phyloP scores from a whole-genome alignment of 257 asterid species.

The Avicennia marina region DNA sequence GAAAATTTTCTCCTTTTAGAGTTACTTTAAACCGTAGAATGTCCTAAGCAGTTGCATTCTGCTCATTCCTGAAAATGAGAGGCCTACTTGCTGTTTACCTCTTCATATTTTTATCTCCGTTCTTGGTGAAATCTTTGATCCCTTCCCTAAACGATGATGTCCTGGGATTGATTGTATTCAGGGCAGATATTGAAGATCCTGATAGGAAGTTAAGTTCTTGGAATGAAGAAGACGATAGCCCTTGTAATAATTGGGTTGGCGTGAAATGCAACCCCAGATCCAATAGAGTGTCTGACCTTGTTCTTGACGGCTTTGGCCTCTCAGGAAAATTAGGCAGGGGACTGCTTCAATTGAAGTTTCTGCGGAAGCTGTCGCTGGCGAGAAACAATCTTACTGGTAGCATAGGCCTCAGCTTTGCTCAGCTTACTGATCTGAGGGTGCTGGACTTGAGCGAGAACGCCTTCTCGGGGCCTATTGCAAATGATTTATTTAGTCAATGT shows the following conservation, averaged over 20 bases:
- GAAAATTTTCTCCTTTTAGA: no score
- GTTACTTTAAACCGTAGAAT: slow-evolving; percentile 13
- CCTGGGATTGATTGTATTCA: slow-evolving; percentile 86
- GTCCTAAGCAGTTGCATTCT: slow-evolving; percentile 19
- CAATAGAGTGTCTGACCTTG: slow-evolving; percentile 86
- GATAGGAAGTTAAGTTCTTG: slow-evolving; percentile 65
- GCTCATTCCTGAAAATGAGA: slow-evolving; percentile 42
- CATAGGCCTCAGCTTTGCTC: slow-evolving; percentile 60
- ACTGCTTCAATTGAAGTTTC: slow-evolving; percentile 72
- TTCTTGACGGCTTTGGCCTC: slow-evolving; percentile 75
- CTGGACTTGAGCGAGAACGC: slow-evolving; percentile 77
- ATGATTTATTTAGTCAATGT: slow-evolving; percentile 77
- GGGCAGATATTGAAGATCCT: slow-evolving; percentile 80
- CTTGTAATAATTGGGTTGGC: slow-evolving; percentile 80
- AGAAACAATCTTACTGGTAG: slow-evolving; percentile 76
- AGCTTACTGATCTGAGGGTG: slow-evolving; percentile 58
- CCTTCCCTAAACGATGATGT: slow-evolving; percentile 92
- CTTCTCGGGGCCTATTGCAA: slow-evolving; percentile 51
- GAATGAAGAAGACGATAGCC: slow-evolving; percentile 87
- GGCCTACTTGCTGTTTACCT: slow-evolving; percentile 28
- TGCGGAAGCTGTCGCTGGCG: slow-evolving; percentile 63
- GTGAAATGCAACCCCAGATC: slow-evolving; percentile 85
- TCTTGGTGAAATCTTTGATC: slow-evolving; percentile 37
- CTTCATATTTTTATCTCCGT: slow-evolving; percentile 32
- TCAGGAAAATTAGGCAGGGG: slow-evolving; percentile 90